Evolutionary conservation across 163 green algal genomes (phyloP).

Genomic region (Chloromonas sp.): DNA sequence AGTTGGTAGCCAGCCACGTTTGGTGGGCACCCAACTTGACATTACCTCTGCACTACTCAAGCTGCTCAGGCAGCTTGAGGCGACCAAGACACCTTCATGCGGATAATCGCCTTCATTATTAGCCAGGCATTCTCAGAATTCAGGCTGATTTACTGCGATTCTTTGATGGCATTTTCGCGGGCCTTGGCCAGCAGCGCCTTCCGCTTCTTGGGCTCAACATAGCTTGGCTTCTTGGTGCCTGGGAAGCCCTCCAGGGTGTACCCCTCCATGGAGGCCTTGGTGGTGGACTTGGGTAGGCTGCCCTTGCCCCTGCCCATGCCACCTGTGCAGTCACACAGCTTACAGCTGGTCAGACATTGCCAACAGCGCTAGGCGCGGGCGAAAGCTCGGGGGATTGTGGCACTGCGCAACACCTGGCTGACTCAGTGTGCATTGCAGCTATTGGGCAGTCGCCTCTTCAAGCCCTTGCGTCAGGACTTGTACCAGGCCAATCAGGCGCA

Average conservation of each 20-base stretch:
- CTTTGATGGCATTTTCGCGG: background rate
- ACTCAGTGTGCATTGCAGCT: background rate
- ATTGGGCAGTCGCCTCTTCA: background rate
- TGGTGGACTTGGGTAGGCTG: slow-evolving; percentile 30
- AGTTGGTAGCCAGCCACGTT: too few species aligned
- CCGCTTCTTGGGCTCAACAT: slow-evolving; percentile 10
- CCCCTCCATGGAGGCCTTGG: slow-evolving; percentile 3
- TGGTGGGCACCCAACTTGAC: too few species aligned
- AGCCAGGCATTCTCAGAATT: too few species aligned
- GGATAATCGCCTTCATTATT: too few species aligned
- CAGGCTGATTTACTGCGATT: too few species aligned
- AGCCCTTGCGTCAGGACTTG: background rate
- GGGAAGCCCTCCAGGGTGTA: slow-evolving; percentile 15
- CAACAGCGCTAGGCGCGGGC: background rate
- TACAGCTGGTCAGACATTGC: background rate
- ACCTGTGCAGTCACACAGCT: slow-evolving; percentile 2
- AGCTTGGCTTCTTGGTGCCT: slow-evolving; percentile 17
- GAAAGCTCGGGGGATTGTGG: background rate
- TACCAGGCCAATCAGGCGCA: background rate
- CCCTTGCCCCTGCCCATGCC: slow-evolving; percentile 25
- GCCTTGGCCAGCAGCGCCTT: background rate
- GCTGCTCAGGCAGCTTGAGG: too few species aligned
- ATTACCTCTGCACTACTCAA: too few species aligned
- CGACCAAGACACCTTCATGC: too few species aligned
- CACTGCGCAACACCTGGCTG: background rate